A percentile compares a stretch with the other conserved stretches of the same genome.
These are phyloP conservation scores for Platanthera guangdongensis DNA, from an alignment of 106 monocot genomes.

Conservation along the genomic window DNA sequence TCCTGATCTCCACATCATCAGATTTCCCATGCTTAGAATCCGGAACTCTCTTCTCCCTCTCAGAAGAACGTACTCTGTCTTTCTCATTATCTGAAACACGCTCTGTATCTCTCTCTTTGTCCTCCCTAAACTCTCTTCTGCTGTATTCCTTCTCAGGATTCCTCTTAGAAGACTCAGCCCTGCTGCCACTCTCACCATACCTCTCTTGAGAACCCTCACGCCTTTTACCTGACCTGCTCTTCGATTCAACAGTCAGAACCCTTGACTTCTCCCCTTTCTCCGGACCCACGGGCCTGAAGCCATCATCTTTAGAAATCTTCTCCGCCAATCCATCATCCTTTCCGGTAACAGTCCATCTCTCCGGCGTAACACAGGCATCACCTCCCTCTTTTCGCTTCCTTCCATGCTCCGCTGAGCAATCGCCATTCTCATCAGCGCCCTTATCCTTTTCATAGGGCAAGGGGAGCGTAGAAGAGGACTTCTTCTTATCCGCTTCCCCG, in stretches of 20 bases:
- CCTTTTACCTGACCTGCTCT: conserved; percentile 38
- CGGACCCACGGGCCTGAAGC: conserved; percentile 14
- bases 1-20: conserved; percentile 9
- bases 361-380: conserved; percentile 18
- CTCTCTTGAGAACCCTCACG: conserved; percentile 29
- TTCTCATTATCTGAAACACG: conserved; percentile 12
- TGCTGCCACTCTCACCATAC: conserved; percentile 26
- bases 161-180: conserved; percentile 24
- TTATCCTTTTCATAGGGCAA: conserved; percentile 11
- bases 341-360: conserved; percentile 52
- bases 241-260: conserved; percentile 30
- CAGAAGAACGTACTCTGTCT: conserved; percentile 20
- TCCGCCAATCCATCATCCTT: conserved; percentile 20
- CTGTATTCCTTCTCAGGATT: conserved; percentile 43
- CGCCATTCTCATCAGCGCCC: conserved; percentile 11
- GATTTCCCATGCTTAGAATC: conserved; percentile 19
- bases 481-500: conserved; percentile 27
- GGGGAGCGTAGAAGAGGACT: conserved; percentile 7
- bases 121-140: conserved; percentile 35
- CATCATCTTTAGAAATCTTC: conserved; percentile 30
- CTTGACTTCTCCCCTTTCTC: conserved; percentile 30
- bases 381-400: conserved; percentile 33
- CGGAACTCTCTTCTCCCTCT: conserved; percentile 24
- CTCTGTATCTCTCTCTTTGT: conserved; percentile 23
- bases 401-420: conserved; percentile 12